A percentile compares a stretch with the other conserved stretches of the same genome.
These are phyloP conservation scores for Panicum miliaceum DNA, from an alignment of 176 grass and related monocot species.

Conservation along the genomic window DNA sequence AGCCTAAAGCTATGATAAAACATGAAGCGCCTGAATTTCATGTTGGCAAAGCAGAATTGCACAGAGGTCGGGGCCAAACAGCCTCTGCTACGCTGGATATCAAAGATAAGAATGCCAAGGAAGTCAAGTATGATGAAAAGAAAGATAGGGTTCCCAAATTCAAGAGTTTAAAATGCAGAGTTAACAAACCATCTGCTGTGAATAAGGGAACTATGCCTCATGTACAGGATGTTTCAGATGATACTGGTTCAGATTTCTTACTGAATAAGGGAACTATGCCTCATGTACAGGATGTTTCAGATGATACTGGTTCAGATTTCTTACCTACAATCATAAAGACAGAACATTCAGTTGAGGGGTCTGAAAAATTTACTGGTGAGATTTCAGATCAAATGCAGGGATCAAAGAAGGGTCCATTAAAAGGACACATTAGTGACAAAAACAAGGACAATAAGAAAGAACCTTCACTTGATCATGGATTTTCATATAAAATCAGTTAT, in stretches of 20 bases:
- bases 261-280: constrained; percentile 40
- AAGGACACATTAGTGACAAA: constrained; percentile 19
- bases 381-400: constrained; percentile 41
- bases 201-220: constrained; percentile 43
- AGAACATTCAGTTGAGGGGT: constrained; percentile 32
- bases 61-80: background rate
- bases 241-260: constrained; percentile 32
- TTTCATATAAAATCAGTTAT: constrained; percentile 35
- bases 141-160: constrained; percentile 23
- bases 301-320: constrained; percentile 35
- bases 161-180: constrained; percentile 38
- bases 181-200: constrained; percentile 28
- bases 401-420: constrained; percentile 40
- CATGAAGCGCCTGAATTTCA: constrained; percentile 25
- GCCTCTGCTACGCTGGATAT: constrained; percentile 34
- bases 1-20: constrained; percentile 39
- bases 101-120: constrained; percentile 38
- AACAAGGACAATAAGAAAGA: constrained; percentile 39
- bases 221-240: constrained; percentile 41
- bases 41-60: constrained; percentile 30
- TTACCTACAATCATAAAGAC: constrained; percentile 39
- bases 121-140: constrained; percentile 44
- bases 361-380: constrained; percentile 15
- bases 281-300: constrained; percentile 39
- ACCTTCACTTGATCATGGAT: constrained; percentile 37